These are phyloP conservation scores for Alternaria arbusti DNA, from an alignment of 2,329 filamentous ascomycete genomes.

Conservation along the genomic window DNA sequence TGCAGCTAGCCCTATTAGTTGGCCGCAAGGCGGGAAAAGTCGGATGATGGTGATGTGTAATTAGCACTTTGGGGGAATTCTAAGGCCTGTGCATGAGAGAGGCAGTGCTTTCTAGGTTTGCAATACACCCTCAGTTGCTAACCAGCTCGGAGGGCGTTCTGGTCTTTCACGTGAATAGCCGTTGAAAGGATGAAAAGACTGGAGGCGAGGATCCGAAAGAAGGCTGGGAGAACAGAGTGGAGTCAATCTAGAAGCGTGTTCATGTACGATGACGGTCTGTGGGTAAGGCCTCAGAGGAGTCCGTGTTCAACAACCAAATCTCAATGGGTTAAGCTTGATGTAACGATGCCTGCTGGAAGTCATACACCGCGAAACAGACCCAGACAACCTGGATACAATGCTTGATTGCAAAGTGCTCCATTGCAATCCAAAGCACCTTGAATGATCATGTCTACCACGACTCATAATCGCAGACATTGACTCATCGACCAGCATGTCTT, in stretches of 20 bases:
- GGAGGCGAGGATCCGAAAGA: not conserved
- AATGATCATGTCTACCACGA: not conserved
- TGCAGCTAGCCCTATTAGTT: not conserved
- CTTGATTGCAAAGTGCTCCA: not conserved
- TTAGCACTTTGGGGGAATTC: not conserved
- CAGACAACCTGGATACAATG: not conserved
- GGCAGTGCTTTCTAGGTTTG: not conserved
- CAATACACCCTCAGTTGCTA: not conserved
- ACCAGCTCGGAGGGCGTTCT: not conserved
- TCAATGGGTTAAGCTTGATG: not conserved
- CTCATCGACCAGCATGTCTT: not conserved
- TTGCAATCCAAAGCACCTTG: not conserved
- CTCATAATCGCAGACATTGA: not conserved
- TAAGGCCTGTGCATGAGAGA: not conserved
- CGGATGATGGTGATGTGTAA: not conserved
- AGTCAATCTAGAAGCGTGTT: conserved; percentile 3
- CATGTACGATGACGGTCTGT: conserved; percentile 6
- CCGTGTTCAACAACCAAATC: not conserved
- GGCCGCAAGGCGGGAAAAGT: not conserved
- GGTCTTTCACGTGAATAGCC: not conserved
- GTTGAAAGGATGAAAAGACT: not conserved
- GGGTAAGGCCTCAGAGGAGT: not conserved
- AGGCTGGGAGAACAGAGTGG: not conserved
- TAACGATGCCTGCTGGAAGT: not conserved
- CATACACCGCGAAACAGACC: not conserved